Base-by-base conservation (phyloP, 2,329 filamentous ascomycete genomes). In the Teratosphaeria viscida region DNA sequence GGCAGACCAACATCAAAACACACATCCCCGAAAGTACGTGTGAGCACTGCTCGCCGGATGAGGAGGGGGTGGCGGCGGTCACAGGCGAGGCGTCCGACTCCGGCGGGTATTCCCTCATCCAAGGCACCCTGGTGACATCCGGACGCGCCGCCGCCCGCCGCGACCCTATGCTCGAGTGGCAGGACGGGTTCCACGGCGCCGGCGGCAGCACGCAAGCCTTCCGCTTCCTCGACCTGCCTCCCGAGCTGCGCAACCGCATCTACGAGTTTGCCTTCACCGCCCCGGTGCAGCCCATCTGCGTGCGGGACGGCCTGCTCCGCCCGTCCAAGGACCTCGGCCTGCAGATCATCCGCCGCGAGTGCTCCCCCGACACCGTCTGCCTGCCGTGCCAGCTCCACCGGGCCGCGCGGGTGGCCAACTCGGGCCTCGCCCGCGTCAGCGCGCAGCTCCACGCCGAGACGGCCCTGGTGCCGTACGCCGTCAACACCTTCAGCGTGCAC, bases 181-280 rank as follows among this genome's bases (percentile, higher is more conserved):
- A 32, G 29, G 29, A 32, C 29, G 3, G 5, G 7, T 32, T 32
- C 29, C 4, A 32, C 7, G 29, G 7, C 29, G 29, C 29, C 29
- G 29, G 29, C 7, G 29, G 5, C 29, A 32, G 29, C 29, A 32
- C 6, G 35, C 35, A 39, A 39, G 35, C 35, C 35, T 39, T 39
- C 8, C 3, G 60, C 54, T 64, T 65, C 27, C 47, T 64, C 10
- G 55, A 60, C 19, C 59, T 65, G 3, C 58, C 58, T 12, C 55
- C 59, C 0, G 64, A 65, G 53, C 14, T 65, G 29, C 53, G 64
- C 14, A 63, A 60, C 26, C 55, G 53, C 10, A 54, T 65, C 52
- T 64, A 63, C 58, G 56, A 49, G 26, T 23, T 52, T 11, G 10
- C 16, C 4, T 43, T 43, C 37, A 43, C 12, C 16, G 37, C 37